Base-by-base conservation (phyloP, 1,139 yeast species). In the Debaryomyces sp. region DNA sequence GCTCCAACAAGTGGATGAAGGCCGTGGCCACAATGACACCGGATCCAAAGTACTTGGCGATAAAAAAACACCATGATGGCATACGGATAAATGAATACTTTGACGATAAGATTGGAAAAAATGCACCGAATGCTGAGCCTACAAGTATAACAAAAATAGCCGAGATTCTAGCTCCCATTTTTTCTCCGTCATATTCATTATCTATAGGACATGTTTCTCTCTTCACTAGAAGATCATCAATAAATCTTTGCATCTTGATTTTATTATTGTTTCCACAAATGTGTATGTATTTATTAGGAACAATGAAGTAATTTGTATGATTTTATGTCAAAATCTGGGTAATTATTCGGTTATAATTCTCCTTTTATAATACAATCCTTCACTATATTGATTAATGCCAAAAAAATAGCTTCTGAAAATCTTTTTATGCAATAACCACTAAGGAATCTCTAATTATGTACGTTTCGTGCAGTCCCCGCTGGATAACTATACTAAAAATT, bases 1-100 rank as follows among this genome's bases (percentile, higher is more conserved):
- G 96, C 57, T 85, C 84, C 57, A 91, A 73, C 52, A 91, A 73
- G 68, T 91, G 97, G 49, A 91, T 85, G 59, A 89, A 87, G 0
- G 96, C 91, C 1, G 97, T 91, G 1, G 97, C 94, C 8, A 90
- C 77, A 61, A 91, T 91, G 45, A 91, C 97, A 45, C 97, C 97
- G 1, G 96, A 86, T 52, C 97, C 97, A 64, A 91, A 90, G 71
- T 81, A 89, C 61, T 88, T 89, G 47, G 91, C 88, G 40, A 85
- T 69, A 60, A 87, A 82, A 61, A 83, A 89, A 48, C 84, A 78
- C 81, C 83, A 77, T 15, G 74, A 62, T 2, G 86, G 91, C 56
- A 85, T 60, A 52, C 77, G 70, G 42, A 84, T 69, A 56, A 74
- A 73, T 4, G 84, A 79, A 60, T 77, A 78, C 53, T 68, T 72